Percentiles rank a stretch among this genome's conserved stretches.
Conservation (phyloP, 768 basidiomycete species). For the Pisolithus orientalis region DNA sequence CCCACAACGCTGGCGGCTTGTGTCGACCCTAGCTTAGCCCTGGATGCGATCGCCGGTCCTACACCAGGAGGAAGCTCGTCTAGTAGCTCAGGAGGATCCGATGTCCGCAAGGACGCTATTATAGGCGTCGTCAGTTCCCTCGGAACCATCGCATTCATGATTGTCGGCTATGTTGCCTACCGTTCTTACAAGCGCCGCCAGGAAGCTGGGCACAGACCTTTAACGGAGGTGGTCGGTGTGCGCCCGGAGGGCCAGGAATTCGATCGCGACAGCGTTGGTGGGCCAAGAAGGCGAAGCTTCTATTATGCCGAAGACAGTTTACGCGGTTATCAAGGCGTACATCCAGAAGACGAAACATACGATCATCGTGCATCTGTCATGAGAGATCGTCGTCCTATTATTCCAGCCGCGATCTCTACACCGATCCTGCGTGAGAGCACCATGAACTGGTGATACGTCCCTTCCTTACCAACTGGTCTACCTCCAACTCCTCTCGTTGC, state of each 20-base stretch:
- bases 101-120: conserved; percentile 70
- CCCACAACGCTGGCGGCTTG: conserved; percentile 53
- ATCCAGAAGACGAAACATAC: conserved; percentile 31
- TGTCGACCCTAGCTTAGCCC: conserved; percentile 62
- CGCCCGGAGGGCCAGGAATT: conserved; percentile 67
- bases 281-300: conserved; percentile 68
- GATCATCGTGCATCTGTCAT: conserved; percentile 31
- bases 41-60: conserved; percentile 43
- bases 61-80: conserved; percentile 20
- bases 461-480: not conserved
- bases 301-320: conserved; percentile 85
- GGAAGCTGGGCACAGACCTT: conserved; percentile 63
- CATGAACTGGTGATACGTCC: conserved; percentile 68
- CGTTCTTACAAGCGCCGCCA: conserved; percentile 61
- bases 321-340: conserved; percentile 45
- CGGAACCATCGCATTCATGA: conserved; percentile 69
- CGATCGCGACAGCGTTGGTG: conserved; percentile 71
- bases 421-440: conserved; percentile 77
- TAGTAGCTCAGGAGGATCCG: conserved; percentile 23
- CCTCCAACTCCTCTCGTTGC: too few species aligned
- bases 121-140: conserved; percentile 86
- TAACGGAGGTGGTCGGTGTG: conserved; percentile 52
- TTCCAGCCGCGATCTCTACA: conserved; percentile 62
- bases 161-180: conserved; percentile 66
- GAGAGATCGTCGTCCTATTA: conserved; percentile 54